Base-by-base conservation (phyloP, 257 asterid species). In the Leonotis leonurus region DNA sequence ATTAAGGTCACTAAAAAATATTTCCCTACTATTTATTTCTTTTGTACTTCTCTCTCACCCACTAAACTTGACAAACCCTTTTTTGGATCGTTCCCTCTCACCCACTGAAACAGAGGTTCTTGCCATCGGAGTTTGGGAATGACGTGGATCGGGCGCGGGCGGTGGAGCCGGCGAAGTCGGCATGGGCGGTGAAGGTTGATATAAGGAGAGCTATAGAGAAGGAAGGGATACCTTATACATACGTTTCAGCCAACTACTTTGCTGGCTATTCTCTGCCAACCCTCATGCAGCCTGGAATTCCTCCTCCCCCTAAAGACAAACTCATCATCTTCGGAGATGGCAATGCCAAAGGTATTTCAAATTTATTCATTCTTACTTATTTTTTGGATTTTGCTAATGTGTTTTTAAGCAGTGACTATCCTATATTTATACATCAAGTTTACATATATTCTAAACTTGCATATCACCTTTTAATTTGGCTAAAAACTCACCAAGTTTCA, bases 81-180 rank as follows among this genome's bases (percentile, higher is more conserved):
- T 33, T 7, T 8, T 16, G 22, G 8, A 7, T 16, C 22, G 11
- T 20, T 4, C 76, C n/a, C n/a, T n/a, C n/a, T n/a, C n/a, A n/a
- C n/a, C n/a, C n/a, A n/a, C n/a, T n/a, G n/a, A n/a, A n/a, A 7
- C 33, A 89, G 97, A 85, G 88, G 46, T 89, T 87, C 73, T 62
- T 81, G 21, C 97, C 97, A 0, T 89, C 97, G 0, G 97, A 89
- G 54, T 89, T 83, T 41, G 88, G 94, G 6, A 65, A 73, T 44
- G 97, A 89, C 36, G 88, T 75, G 14, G 94, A 89, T 56, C 81
- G 71, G 4, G 7, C 70, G 2, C 75, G 80, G 1, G 88, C 90
- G 0, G 90, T 85, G 0, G 90, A 76, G 44, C 95, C 94, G 3
- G 83, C 71, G 0, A 81, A 78, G 61, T 76, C 81, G 1, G 22